These are phyloP conservation scores for Barbatosphaeria neglecta DNA, from an alignment of 495 filamentous ascomycete genomes.

Conservation along the genomic window DNA sequence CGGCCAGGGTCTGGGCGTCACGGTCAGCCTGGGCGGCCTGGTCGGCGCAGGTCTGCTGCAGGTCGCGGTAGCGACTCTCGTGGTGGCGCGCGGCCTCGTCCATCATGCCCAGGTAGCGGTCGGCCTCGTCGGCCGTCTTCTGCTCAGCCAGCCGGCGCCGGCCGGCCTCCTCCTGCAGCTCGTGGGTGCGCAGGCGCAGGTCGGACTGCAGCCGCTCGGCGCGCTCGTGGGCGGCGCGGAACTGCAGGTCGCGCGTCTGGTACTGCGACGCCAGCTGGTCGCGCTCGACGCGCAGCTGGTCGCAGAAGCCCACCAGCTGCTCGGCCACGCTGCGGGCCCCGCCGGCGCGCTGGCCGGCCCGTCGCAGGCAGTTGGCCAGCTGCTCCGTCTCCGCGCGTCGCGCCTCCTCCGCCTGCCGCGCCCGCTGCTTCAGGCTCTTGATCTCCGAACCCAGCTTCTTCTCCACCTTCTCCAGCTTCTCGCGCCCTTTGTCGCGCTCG, in stretches of 20 bases:
- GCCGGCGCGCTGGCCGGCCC: neutral
- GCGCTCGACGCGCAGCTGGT: neutral
- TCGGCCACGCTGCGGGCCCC: neutral
- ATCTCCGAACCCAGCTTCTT: neutral
- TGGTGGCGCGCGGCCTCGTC: neutral
- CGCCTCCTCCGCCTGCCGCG: neutral
- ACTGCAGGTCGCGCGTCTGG: neutral
- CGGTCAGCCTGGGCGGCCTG: neutral
- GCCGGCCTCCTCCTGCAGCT: neutral
- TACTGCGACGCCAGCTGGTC: neutral
- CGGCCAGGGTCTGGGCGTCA: neutral
- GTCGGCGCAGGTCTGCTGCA: neutral
- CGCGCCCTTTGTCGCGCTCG: neutral
- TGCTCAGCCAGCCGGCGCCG: neutral
- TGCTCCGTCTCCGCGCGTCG: neutral
- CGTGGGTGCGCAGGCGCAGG: neutral
- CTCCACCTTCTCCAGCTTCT: neutral
- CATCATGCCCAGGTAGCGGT: neutral
- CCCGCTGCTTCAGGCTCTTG: neutral
- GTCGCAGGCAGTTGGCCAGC: neutral
- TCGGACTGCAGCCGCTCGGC: neutral
- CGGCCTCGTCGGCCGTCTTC: neutral
- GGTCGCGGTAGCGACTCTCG: neutral
- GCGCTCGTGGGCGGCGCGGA: neutral
- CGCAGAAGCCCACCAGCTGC: neutral